Conservation (phyloP, 139 green algal species). For the Eudorina sp. region DNA sequence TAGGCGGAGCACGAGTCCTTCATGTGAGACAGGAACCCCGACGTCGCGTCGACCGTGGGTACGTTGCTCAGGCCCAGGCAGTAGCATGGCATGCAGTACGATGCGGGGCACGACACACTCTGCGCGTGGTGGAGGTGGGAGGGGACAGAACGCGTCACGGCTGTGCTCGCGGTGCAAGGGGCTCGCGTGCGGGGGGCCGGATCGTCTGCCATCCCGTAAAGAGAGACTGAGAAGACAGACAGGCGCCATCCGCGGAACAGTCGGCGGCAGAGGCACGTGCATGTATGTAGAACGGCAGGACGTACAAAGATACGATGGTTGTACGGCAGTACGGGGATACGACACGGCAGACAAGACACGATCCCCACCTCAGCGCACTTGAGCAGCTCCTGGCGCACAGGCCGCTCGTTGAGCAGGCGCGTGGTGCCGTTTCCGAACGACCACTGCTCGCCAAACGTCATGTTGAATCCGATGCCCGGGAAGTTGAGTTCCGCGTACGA, state of each 20-base stretch:
- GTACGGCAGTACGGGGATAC: too few relatives aligned
- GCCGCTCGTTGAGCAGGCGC: conserved; percentile 49
- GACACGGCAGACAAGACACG: too few relatives aligned
- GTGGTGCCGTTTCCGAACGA: background rate
- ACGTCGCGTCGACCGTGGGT: background rate
- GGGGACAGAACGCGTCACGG: too few relatives aligned
- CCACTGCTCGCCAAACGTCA: conserved; percentile 9
- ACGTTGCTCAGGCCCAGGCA: conserved; percentile 36
- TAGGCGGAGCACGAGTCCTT: background rate
- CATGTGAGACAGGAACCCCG: conserved; percentile 16
- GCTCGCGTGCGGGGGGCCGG: too few relatives aligned
- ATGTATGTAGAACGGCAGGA: too few relatives aligned
- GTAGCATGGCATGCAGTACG: conserved; percentile 62
- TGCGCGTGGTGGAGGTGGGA: background rate
- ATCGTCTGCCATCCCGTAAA: too few relatives aligned
- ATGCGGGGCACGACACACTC: background rate
- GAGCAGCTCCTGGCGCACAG: conserved; percentile 9
- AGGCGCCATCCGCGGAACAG: too few relatives aligned
- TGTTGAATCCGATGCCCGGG: background rate
- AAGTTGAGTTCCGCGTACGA: background rate
- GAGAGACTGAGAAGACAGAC: too few relatives aligned
- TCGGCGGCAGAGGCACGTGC: too few relatives aligned
- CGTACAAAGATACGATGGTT: too few relatives aligned
- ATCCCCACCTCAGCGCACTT: conserved; percentile 12
- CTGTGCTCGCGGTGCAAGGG: too few relatives aligned